Evolutionary conservation across 1,284 basidiomycete species (phyloP).

Genomic region (Phaffia rhodozyma): DNA sequence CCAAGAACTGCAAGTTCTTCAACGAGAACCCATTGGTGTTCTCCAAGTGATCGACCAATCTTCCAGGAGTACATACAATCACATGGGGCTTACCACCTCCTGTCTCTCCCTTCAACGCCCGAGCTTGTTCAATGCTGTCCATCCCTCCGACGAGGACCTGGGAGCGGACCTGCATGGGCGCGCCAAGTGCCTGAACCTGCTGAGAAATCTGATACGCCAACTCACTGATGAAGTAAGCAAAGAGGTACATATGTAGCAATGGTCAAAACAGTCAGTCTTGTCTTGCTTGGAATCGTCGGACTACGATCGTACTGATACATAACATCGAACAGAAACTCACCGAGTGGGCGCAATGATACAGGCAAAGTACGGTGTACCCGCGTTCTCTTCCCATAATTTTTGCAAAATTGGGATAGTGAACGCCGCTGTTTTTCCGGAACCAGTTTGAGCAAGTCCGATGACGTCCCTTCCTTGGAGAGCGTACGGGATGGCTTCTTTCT

Average conservation of each 20-base stretch:
- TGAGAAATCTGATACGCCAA: conserved; percentile 97
- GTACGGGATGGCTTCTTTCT: conserved; percentile 75
- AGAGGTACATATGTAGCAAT: background rate
- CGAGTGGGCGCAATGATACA: conserved; percentile 87
- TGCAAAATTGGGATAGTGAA: conserved; percentile 94
- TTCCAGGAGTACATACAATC: conserved; percentile 93
- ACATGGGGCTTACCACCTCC: conserved; percentile 56
- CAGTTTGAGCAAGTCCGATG: conserved; percentile 94
- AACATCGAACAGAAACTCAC: conserved; percentile 25
- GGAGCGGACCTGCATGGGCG: conserved; percentile 84
- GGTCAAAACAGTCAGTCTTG: no score
- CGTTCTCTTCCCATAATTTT: conserved; percentile 91
- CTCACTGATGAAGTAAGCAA: conserved; percentile 45
- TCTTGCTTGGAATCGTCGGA: no score
- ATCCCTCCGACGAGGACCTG: conserved; percentile 85
- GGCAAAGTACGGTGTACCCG: conserved; percentile 64
- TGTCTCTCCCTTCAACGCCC: conserved; percentile 63
- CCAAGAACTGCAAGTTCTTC: conserved; percentile 76
- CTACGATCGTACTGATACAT: background rate
- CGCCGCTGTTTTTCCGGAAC: conserved; percentile 95
- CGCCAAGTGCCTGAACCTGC: conserved; percentile 86
- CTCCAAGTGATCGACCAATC: conserved; percentile 89
- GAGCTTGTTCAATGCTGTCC: conserved; percentile 87
- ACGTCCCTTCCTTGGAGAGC: conserved; percentile 87
- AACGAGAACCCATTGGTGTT: conserved; percentile 97